Base-by-base conservation (phyloP, 257 asterid species). In the Sherardia arvensis region DNA sequence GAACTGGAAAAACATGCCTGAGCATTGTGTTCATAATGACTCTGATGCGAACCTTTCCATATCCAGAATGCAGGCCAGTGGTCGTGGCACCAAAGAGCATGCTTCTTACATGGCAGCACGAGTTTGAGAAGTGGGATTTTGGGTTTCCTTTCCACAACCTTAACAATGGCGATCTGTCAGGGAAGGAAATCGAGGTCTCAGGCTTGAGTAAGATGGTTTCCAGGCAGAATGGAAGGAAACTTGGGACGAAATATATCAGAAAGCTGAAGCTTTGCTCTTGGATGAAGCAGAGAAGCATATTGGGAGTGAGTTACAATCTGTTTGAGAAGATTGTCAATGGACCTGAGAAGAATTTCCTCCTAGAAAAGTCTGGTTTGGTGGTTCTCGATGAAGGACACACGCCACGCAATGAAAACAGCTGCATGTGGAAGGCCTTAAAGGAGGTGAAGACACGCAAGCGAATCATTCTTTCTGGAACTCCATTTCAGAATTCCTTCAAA, bases 361-460 rank as follows among this genome's bases (percentile, higher is more conserved):
- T 91, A 5, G 82, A 85, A 55, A 26, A 54, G 17, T 88, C 98
- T 0, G 87, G 79, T 27, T 65, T 91, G 12, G 21, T 91, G 18
- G 83, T 88, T 27, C 75, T 88, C 34, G 98, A 91, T 20, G 96
- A 88, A 73, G 98, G 95, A 33, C 98, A 91, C 68, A 88, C 87
- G 1, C 86, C 98, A 1, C 75, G 98, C 6, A 91, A 85, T 47
- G 62, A 77, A 11, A 72, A 76, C 10, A 88, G 85, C 68, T 68
- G 55, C 10, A 61, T 73, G 74, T 91, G 84, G 88, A 85, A 83
- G 72, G 84, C 81, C 12, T 56, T 91, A 60, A 71, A 82, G 17
- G 73, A 76, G 30, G 72, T 81, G 18, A 67, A 70, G 18, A 88
- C 96, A 0, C 65, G 67, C 20, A 69, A 91, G 53, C 86, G 87